A percentile compares a stretch with the other conserved stretches of the same genome.
phyloP scores from a whole-genome alignment of 2,329 filamentous ascomycete species.

The Cordyceps tenuipes region DNA sequence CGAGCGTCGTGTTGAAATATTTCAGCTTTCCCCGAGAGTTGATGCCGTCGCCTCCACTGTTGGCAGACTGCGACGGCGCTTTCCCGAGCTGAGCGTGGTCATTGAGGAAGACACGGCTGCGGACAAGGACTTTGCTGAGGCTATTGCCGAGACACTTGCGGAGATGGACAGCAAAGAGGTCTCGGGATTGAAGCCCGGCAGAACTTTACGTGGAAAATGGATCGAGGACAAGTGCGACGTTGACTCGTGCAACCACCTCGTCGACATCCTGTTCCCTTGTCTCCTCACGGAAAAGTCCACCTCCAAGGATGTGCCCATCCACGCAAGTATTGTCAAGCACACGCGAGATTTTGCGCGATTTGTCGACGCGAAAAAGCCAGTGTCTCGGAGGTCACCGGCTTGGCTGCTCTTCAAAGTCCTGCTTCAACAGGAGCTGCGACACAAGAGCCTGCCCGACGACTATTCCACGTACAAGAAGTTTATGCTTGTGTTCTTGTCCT shows the following conservation, averaged over 20 bases:
- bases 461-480: conserved; percentile 38
- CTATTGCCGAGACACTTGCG: not conserved
- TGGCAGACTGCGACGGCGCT: not conserved
- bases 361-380: not conserved
- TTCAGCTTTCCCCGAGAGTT: not conserved
- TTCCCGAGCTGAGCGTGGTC: not conserved
- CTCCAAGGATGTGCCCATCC: not conserved
- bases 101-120: not conserved
- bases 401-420: conserved; percentile 46
- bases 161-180: not conserved
- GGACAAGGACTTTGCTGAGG: not conserved
- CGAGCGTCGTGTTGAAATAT: not conserved
- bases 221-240: not conserved
- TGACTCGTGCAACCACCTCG: not conserved
- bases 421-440: conserved; percentile 28
- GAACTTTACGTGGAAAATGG: too few species aligned
- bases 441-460: not conserved
- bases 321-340: not conserved
- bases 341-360: not conserved
- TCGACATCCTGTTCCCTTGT: not conserved
- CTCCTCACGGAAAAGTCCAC: not conserved
- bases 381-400: conserved; percentile 32
- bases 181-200: not conserved
- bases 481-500: conserved; percentile 37
- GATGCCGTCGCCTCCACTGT: not conserved